A percentile compares a stretch with the other conserved stretches of the same genome.
Conservation (phyloP, 441 rosid genomes). For the Adansonia grandidieri region DNA sequence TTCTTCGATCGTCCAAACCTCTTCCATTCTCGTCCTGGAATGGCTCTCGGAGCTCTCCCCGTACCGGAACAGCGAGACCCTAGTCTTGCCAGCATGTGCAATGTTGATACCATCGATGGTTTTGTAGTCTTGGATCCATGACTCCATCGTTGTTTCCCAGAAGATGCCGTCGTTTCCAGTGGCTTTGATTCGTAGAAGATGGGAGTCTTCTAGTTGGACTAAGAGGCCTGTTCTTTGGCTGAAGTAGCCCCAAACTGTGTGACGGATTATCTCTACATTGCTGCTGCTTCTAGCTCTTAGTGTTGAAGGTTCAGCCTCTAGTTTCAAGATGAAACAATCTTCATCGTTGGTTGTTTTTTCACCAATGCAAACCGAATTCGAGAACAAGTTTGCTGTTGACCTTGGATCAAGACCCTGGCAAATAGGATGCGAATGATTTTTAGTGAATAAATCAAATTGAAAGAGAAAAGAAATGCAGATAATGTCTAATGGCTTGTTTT, state of each 20-base stretch:
- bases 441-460: not conserved
- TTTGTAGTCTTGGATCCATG: slow-evolving; percentile 68
- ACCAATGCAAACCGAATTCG: slow-evolving; percentile 57
- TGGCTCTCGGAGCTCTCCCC: slow-evolving; percentile 65
- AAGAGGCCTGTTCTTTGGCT: slow-evolving; percentile 87
- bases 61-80: slow-evolving; percentile 63
- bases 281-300: slow-evolving; percentile 56
- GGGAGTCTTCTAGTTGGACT: slow-evolving; percentile 76
- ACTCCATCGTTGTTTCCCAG: slow-evolving; percentile 95
- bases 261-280: slow-evolving; percentile 61
- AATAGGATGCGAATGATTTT: not conserved
- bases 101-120: slow-evolving; percentile 74
- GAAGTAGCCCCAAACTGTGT: slow-evolving; percentile 81
- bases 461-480: not conserved
- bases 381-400: slow-evolving; percentile 76
- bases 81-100: slow-evolving; percentile 74
- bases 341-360: slow-evolving; percentile 54
- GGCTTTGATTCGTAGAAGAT: slow-evolving; percentile 57
- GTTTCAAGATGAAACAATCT: slow-evolving; percentile 61
- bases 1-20: slow-evolving; percentile 85
- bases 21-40: slow-evolving; percentile 88
- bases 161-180: slow-evolving; percentile 44
- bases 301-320: slow-evolving; percentile 52
- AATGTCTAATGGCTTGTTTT: not conserved
- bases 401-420: slow-evolving; percentile 89